Evolutionary conservation across 208 protist genomes (phyloP).

Genomic region (Spongospora subterranea): DNA sequence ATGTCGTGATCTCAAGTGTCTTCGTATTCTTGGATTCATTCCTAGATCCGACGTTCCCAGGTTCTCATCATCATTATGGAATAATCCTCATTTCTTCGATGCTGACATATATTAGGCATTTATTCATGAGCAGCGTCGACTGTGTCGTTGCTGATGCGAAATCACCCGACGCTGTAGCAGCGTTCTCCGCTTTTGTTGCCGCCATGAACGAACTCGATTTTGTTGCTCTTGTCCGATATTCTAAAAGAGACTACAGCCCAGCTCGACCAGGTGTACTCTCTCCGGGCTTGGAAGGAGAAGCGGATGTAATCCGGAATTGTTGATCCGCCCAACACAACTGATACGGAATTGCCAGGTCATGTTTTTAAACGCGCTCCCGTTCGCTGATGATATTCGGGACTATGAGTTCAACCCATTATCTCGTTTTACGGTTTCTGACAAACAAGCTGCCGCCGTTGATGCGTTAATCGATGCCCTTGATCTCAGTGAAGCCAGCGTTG

Average conservation of each 20-base stretch:
- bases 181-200: not conserved
- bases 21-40: not conserved
- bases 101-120: not conserved
- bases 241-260: not conserved
- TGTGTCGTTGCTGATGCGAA: not conserved
- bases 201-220: conserved; percentile 42
- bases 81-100: not conserved
- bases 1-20: not conserved
- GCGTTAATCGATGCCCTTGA: conserved; percentile 16
- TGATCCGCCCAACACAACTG: not conserved
- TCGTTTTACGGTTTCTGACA: not conserved
- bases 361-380: not conserved
- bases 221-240: conserved; percentile 18
- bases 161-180: not conserved
- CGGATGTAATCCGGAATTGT: conserved; percentile 5
- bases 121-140: conserved; percentile 41
- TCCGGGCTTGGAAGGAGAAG: not conserved
- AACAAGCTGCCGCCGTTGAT: not conserved
- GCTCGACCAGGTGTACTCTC: not conserved
- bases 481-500: not conserved
- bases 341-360: not conserved
- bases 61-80: not conserved
- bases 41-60: not conserved
- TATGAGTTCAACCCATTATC: conserved; percentile 17
- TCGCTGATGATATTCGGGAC: conserved; percentile 47